Evolutionary conservation across 1,284 basidiomycete species (phyloP).

Genomic region (Apiotrichum siamense): DNA sequence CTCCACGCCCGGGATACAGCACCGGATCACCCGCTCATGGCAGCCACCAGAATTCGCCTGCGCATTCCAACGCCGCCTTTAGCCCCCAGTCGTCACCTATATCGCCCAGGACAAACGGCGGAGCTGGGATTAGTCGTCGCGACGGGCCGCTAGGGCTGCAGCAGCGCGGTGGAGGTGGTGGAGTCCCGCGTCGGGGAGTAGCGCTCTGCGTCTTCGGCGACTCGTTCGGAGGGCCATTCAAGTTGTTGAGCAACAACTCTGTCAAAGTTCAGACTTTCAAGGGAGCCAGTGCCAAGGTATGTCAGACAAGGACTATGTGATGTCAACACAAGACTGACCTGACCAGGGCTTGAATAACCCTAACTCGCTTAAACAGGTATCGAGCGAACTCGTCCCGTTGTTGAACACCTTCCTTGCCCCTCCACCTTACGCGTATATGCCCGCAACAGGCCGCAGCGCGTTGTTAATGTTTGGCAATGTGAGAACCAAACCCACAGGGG

Average conservation of each 20-base stretch:
- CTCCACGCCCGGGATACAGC: background rate
- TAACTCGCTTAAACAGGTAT: constrained; percentile 41
- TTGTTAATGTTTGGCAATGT: constrained; percentile 43
- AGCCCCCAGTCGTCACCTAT: no score
- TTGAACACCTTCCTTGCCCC: constrained; percentile 32
- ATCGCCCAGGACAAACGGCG: no score
- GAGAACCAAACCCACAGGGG: no score
- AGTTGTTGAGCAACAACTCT: constrained; percentile 28
- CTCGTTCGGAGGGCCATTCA: constrained; percentile 41
- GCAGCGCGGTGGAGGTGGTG: background rate
- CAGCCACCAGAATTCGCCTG: no score
- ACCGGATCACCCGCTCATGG: background rate
- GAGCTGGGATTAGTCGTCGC: no score
- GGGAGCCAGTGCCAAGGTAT: constrained; percentile 42
- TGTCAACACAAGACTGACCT: background rate
- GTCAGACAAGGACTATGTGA: no score
- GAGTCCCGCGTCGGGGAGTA: background rate
- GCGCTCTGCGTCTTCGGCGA: constrained; percentile 39
- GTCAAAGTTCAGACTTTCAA: constrained; percentile 37
- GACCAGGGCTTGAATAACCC: constrained; percentile 42
- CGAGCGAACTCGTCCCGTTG: constrained; percentile 32
- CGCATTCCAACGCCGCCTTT: no score
- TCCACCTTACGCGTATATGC: constrained; percentile 35
- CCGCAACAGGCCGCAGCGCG: constrained; percentile 27
- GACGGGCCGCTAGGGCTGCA: background rate